Base-by-base conservation (phyloP, 176 grass and related monocot genomes). In the Guadua angustifolia region DNA sequence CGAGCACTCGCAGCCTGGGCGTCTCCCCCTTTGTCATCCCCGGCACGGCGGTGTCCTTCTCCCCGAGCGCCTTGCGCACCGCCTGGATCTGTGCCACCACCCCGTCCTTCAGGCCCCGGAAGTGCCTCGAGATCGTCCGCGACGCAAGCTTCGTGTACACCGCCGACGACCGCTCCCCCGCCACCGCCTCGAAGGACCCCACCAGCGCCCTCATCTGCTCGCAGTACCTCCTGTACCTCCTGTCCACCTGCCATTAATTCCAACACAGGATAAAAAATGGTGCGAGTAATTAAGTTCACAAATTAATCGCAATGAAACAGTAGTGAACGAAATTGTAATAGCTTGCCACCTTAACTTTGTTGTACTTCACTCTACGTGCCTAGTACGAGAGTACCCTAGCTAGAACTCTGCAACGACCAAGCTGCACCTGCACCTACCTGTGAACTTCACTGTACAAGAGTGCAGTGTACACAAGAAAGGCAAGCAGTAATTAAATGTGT, bases 81-180 rank as follows among this genome's bases (percentile, higher is more conserved):
- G 80, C 83, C 45, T 80, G 79, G 33, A 94, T 46, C 88, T 97
- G 92, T 53, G 44, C 90, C 45, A 86, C 90, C 42, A 97, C 77
- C 3, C 90, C 86, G 43, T 97, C 95, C 70, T 92, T 81, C 75
- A 97, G 82, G 42, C 74, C 86, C 45, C 92, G 72, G 69, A 97
- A 97, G 86, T 94, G 92, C 86, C 22, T 85, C 21, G 95, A 97
- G 40, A 97, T 97, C 7, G 92, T 92, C 81, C 88, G 88, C 15
- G 90, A 89, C 59, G 95, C 92, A 86, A 94, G 66, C 44, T 67
- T 24, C 13, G 88, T 87, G 90, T 97, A 97, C 40, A 61, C 88
- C 63, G 58, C 64, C 21, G 90, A 86, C 11, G 95, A 79, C 15
- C 87, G 80, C 57, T 92, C 90, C 2, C 95, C 92, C 8, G 92